Base-by-base conservation (phyloP, 805 yeast species). In the Nakazawaea ishiwadae region DNA sequence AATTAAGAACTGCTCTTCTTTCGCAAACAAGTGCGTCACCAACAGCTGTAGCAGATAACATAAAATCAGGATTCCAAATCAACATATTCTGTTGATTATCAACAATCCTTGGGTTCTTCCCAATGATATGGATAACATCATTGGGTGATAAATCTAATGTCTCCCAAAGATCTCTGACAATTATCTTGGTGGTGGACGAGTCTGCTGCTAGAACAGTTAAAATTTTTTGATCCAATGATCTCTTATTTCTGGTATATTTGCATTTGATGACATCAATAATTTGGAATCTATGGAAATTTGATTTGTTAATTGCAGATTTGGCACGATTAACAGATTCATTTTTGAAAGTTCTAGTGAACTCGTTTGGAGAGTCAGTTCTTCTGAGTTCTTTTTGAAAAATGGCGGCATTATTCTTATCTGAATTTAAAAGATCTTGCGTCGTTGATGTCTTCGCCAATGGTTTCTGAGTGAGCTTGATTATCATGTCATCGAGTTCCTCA, bases 61-160 rank as follows among this genome's bases (percentile, higher is more conserved):
- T 61, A 4, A 77, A 62, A 55, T 93, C 98, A 0, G 99, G 99
- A 49, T 84, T 76, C 73, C 93, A 73, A 16, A 91, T 71, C 21
- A 90, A 59, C n/a, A 89, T 56, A 49, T 83, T 79, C 26, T 69
- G 61, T 44, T 73, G 71, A 35, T 69, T 66, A 48, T 81, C 85
- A 7, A 82, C 71, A 3, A 79, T 47, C 15, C 58, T 60, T 1
- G 72, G 69, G 31, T 57, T 60, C 14, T 39, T 32, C 10, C 37
- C 19, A 9, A 84, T 66, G 4, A 84, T 59, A 57, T 84, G 86
- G 14, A 84, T 66, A 0, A 84, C 68, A 54, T 84, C 90, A 5
- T 69, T 71, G 1, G 54, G 54, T 32, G 67, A 60, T 29, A 73
- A 65, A 1, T 70, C 71, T 4, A 84, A 56, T 5, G 66, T 65